Evolutionary conservation across 805 yeast species (phyloP).

Genomic region (Candida silvatica): DNA sequence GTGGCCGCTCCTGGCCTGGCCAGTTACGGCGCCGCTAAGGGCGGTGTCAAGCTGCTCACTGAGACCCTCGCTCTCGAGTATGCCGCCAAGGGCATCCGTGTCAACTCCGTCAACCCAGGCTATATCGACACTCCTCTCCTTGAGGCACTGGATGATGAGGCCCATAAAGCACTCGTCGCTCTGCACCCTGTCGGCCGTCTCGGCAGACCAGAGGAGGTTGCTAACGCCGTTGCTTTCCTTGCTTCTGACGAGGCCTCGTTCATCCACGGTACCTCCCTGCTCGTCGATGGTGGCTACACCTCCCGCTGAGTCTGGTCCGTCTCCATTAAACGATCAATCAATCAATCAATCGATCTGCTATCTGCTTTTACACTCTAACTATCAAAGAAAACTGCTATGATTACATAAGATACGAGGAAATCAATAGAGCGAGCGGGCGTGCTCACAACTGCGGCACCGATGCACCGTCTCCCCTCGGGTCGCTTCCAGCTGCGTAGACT

Average conservation of each 20-base stretch:
- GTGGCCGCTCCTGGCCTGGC: conserved; percentile 38
- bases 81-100: conserved; percentile 34
- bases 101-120: conserved; percentile 38
- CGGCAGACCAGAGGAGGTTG: conserved; percentile 29
- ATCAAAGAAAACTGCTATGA: too few relatives aligned
- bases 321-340: too few relatives aligned
- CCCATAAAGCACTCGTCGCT: conserved; percentile 29
- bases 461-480: conserved; percentile 80
- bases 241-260: conserved; percentile 29
- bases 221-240: conserved; percentile 33
- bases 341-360: too few relatives aligned
- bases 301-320: too few relatives aligned
- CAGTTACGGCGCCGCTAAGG: conserved; percentile 40
- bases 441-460: conserved; percentile 45
- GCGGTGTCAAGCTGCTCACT: conserved; percentile 35
- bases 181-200: conserved; percentile 32
- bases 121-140: conserved; percentile 34
- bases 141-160: conserved; percentile 31
- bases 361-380: too few relatives aligned
- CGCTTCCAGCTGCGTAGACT: conserved; percentile 61
- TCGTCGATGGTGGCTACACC: conserved; percentile 42
- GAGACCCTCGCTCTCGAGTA: conserved; percentile 36
- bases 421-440: too few relatives aligned
- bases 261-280: conserved; percentile 34
- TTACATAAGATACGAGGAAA: too few relatives aligned